phyloP scores from a whole-genome alignment of 345 rosid genomes.

The Carallia pectinifolia region DNA sequence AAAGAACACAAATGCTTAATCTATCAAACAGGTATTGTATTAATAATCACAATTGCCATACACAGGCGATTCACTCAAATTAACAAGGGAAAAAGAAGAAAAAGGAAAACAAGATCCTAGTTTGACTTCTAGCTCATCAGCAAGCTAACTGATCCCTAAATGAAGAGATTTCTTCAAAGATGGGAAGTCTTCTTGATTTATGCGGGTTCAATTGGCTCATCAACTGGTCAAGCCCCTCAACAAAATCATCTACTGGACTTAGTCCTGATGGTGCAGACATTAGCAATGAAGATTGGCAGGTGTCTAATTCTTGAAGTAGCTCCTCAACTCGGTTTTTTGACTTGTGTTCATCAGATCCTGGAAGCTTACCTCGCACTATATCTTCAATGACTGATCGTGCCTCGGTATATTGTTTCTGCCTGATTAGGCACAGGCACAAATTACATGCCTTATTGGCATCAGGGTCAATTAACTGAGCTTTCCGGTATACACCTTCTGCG shows the following conservation, averaged over 20 bases:
- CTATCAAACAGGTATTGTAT: no score
- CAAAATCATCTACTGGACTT: constrained; percentile 48
- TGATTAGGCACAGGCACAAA: constrained; percentile 68
- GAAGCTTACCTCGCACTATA: constrained; percentile 42
- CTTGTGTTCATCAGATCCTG: constrained; percentile 59
- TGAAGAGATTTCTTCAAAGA: constrained; percentile 80
- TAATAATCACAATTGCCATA: no score
- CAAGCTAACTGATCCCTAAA: constrained; percentile 65
- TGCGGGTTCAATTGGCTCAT: constrained; percentile 51
- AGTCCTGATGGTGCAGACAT: background rate
- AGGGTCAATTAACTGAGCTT: constrained; percentile 80
- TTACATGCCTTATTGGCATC: constrained; percentile 92
- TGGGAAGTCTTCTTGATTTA: constrained; percentile 80
- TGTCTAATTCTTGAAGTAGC: constrained; percentile 14
- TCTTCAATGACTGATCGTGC: constrained; percentile 49
- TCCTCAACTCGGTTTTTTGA: constrained; percentile 45
- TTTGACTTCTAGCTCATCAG: constrained; percentile 8
- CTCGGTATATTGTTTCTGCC: constrained; percentile 54
- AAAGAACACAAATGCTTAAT: no score
- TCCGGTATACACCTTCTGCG: constrained; percentile 81
- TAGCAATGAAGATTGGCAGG: background rate
- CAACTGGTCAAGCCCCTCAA: constrained; percentile 56
- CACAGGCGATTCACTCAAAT: background rate
- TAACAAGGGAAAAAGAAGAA: background rate
- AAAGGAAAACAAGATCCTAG: background rate